A percentile compares a stretch with the other conserved stretches of the same genome.
phyloP scores from a whole-genome alignment of 2,329 filamentous ascomycete species.

The Hypoxylon sp. region DNA sequence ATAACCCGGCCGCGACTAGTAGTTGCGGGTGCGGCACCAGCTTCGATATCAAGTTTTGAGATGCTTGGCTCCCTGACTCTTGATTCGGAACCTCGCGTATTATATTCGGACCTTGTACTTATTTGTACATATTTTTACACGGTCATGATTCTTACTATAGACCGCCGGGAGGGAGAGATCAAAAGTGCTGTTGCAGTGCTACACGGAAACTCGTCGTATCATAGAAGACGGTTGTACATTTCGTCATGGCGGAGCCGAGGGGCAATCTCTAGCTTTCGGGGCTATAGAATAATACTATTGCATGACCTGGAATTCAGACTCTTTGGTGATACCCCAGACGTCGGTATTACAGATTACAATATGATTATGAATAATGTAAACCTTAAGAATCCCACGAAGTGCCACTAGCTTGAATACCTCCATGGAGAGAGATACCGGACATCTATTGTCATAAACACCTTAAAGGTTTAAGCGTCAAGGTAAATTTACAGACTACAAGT shows the following conservation, averaged over 20 bases:
- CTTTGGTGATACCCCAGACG: neutral
- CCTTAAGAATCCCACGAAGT: too few relatives aligned
- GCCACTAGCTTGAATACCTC: too few relatives aligned
- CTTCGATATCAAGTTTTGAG: constrained; percentile 87
- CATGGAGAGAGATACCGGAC: neutral
- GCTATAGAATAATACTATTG: neutral
- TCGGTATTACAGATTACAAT: neutral
- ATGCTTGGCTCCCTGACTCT: neutral
- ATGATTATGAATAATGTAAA: neutral
- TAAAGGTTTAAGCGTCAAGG: neutral
- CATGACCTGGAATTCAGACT: neutral
- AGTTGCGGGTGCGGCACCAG: constrained; percentile 98
- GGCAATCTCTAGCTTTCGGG: neutral
- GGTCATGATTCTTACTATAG: constrained; percentile 1
- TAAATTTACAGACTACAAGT: neutral
- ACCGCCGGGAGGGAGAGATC: neutral
- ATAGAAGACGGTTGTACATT: constrained; percentile 1
- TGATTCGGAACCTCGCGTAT: neutral
- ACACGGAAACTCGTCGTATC: neutral
- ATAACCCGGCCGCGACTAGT: constrained; percentile 91
- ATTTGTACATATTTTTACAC: constrained; percentile 14
- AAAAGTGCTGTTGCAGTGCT: neutral
- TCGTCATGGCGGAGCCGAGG: neutral
- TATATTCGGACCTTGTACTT: constrained; percentile 1
- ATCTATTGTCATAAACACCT: neutral